These are phyloP conservation scores for Platismatia glauca DNA, from an alignment of 495 filamentous ascomycete genomes.

Conservation along the genomic window DNA sequence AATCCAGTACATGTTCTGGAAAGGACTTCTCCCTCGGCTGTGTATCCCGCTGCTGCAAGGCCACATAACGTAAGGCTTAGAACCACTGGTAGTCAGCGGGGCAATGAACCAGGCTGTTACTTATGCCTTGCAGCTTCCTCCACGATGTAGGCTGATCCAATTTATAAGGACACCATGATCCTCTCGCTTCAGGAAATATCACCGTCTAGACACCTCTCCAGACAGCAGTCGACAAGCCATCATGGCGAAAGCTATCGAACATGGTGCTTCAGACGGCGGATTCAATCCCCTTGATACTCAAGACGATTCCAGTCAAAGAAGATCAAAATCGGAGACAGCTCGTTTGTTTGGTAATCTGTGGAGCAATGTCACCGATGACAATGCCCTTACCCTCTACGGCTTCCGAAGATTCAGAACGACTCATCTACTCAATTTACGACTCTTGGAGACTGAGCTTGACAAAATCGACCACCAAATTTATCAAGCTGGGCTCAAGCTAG, in stretches of 20 bases:
- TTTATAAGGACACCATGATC: too few relatives aligned
- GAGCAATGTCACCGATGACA: slow-evolving; percentile 16
- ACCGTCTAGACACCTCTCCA: neutral
- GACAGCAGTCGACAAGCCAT: neutral
- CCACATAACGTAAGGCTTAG: too few relatives aligned
- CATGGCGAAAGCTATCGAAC: neutral
- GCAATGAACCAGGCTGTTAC: too few relatives aligned
- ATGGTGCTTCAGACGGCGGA: neutral
- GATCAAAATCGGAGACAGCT: neutral
- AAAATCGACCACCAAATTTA: slow-evolving; percentile 27
- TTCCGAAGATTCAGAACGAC: slow-evolving; percentile 30
- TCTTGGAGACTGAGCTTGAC: slow-evolving; percentile 26
- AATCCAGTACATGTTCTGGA: too few relatives aligned
- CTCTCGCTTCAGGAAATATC: too few relatives aligned
- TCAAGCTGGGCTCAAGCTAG: slow-evolving; percentile 26
- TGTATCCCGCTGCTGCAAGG: too few relatives aligned
- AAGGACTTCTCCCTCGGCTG: too few relatives aligned
- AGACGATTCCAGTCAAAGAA: neutral
- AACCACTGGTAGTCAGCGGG: too few relatives aligned
- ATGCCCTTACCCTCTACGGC: slow-evolving; percentile 25
- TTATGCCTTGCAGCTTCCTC: too few relatives aligned
- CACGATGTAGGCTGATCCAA: too few relatives aligned
- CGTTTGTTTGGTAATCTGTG: slow-evolving; percentile 11
- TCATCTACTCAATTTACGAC: slow-evolving; percentile 29
- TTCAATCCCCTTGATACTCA: neutral